These are phyloP conservation scores for Notholithocarpus densiflorus DNA, from an alignment of 306 rosid species.

Conservation along the genomic window DNA sequence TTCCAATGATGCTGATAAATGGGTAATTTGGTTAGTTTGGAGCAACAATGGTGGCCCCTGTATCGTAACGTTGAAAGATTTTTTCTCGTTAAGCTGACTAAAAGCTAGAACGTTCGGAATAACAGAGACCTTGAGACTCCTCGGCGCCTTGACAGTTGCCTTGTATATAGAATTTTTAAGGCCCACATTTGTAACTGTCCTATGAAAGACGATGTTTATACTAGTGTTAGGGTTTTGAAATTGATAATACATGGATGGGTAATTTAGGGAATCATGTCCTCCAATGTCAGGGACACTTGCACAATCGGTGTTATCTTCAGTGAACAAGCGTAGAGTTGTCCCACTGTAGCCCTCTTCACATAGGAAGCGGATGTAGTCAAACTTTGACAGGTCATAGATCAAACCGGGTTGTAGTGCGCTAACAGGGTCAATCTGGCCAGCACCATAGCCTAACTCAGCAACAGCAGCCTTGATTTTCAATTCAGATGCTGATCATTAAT, in stretches of 20 bases:
- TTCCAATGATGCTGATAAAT: conserved; percentile 38
- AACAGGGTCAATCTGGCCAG: conserved; percentile 59
- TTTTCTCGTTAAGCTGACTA: conserved; percentile 22
- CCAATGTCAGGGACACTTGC: no score
- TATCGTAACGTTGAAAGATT: conserved; percentile 51
- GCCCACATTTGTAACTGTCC: conserved; percentile 67
- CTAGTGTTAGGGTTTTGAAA: conserved; percentile 3
- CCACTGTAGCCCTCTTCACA: conserved; percentile 47
- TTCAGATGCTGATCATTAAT: conserved; percentile 47
- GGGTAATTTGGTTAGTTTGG: not conserved
- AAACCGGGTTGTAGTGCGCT: conserved; percentile 60
- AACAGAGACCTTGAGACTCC: conserved; percentile 31
- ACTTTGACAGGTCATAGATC: conserved; percentile 38
- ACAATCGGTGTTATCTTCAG: conserved; percentile 1
- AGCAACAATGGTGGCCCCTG: conserved; percentile 28
- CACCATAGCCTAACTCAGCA: conserved; percentile 46
- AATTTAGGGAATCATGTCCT: conserved; percentile 62
- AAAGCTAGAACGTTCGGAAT: conserved; percentile 47
- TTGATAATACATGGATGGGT: conserved; percentile 60
- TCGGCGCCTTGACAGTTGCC: conserved; percentile 19
- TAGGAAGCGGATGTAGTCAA: conserved; percentile 49
- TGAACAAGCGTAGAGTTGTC: conserved; percentile 30
- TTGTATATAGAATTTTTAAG: conserved; percentile 40
- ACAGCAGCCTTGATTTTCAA: conserved; percentile 21
- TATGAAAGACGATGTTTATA: conserved; percentile 44